Evolutionary conservation across 106 monocot genomes (phyloP).

Genomic region (Allium sativum): DNA sequence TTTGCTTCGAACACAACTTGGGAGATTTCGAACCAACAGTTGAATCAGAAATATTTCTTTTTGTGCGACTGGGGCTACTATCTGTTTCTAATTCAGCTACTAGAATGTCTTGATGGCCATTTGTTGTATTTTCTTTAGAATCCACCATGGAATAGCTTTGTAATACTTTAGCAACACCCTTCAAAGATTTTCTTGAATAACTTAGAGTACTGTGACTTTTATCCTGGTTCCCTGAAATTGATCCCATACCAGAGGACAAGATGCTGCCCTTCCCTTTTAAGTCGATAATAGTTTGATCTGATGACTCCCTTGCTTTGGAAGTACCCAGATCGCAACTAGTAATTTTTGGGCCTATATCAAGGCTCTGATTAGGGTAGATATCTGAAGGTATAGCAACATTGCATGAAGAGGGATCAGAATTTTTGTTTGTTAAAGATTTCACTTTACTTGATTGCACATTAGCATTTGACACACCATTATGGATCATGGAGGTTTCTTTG

Average conservation of each 20-base stretch:
- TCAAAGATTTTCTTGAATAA: conserved; percentile 22
- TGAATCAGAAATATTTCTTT: conserved; percentile 13
- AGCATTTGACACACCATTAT: neutral
- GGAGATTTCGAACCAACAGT: conserved; percentile 11
- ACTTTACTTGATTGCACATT: conserved; percentile 5
- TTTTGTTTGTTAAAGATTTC: neutral
- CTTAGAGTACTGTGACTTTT: conserved; percentile 12
- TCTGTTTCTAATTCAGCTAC: conserved; percentile 1
- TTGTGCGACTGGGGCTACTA: conserved; percentile 6
- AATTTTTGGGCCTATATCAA: conserved; percentile 1
- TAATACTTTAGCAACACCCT: conserved; percentile 7
- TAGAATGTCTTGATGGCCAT: neutral
- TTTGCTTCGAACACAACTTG: conserved; percentile 2
- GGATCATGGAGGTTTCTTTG: neutral
- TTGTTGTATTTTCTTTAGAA: conserved; percentile 3
- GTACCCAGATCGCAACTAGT: neutral
- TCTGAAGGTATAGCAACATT: conserved; percentile 8
- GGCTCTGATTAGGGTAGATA: neutral
- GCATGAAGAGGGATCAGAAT: conserved; percentile 8
- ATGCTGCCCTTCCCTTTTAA: conserved; percentile 2
- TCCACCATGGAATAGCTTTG: neutral
- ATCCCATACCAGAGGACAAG: neutral
- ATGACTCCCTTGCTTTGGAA: neutral
- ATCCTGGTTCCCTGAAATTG: conserved; percentile 5
- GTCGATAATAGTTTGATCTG: neutral